Conservation (phyloP, 1,139 yeast genomes). For the Diutina catenulata region DNA sequence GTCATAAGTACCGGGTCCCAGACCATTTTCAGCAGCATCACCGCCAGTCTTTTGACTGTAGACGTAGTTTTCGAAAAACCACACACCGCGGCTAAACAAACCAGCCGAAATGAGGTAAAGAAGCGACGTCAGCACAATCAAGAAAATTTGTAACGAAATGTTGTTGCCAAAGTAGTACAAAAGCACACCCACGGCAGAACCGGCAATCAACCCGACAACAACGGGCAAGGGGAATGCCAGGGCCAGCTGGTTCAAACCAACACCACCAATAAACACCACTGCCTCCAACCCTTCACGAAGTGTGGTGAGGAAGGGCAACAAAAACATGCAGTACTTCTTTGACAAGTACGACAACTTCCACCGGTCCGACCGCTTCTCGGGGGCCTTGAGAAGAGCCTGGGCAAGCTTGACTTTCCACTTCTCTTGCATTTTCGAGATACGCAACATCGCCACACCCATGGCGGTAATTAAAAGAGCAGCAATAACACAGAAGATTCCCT, state of each 20-base stretch:
- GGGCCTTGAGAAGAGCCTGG: constrained; percentile 41
- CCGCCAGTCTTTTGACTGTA: constrained; percentile 64
- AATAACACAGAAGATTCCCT: constrained; percentile 74
- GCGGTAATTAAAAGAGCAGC: constrained; percentile 75
- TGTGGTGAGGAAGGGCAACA: constrained; percentile 76
- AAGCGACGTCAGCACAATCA: constrained; percentile 70
- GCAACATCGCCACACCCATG: constrained; percentile 89
- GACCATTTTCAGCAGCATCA: constrained; percentile 81
- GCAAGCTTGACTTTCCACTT: constrained; percentile 91
- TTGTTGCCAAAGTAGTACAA: constrained; percentile 70
- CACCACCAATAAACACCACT: constrained; percentile 83
- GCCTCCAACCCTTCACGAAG: constrained; percentile 90
- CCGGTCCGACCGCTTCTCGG: not conserved
- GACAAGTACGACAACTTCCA: constrained; percentile 22
- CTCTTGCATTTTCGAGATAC: constrained; percentile 81
- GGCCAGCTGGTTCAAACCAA: constrained; percentile 71
- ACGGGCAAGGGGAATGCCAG: constrained; percentile 81
- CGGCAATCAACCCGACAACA: constrained; percentile 64
- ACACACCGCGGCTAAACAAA: constrained; percentile 77
- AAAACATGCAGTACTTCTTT: constrained; percentile 62
- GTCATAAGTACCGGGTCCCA: constrained; percentile 89
- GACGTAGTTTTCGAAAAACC: constrained; percentile 65
- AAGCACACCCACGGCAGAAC: constrained; percentile 49
- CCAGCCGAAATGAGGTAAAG: constrained; percentile 83
- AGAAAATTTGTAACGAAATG: constrained; percentile 67